A percentile compares a stretch with the other conserved stretches of the same genome.
Conservation (phyloP, 352 stramenopile species). For the Peronosclerospora sorghi region DNA sequence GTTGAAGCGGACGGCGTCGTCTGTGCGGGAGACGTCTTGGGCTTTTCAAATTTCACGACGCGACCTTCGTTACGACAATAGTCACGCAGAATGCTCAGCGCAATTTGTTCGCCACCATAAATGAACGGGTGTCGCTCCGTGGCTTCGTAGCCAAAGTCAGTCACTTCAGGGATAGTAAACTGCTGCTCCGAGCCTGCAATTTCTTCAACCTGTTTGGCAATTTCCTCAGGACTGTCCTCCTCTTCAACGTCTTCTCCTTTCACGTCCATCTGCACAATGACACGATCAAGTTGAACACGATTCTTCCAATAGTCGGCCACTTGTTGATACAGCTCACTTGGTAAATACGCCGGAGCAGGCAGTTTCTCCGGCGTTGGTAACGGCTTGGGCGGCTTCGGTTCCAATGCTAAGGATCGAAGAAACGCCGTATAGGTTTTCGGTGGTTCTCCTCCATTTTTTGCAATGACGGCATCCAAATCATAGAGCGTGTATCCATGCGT, state of each 20-base stretch:
- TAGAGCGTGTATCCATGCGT: conserved; percentile 57
- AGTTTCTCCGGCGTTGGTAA: conserved; percentile 35
- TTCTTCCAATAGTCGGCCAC: conserved; percentile 41
- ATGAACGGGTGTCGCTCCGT: conserved; percentile 53
- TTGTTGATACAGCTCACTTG: conserved; percentile 46
- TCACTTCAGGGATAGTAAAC: conserved; percentile 51
- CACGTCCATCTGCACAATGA: neutral
- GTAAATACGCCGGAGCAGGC: conserved; percentile 19
- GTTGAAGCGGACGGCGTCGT: conserved; percentile 82
- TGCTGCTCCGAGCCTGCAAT: conserved; percentile 42
- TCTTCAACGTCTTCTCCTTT: conserved; percentile 6
- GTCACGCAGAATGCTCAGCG: conserved; percentile 42
- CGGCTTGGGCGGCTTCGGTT: conserved; percentile 32
- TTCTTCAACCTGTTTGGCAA: conserved; percentile 16
- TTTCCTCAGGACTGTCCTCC: conserved; percentile 6
- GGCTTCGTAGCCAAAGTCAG: conserved; percentile 48
- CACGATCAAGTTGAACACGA: neutral
- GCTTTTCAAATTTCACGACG: conserved; percentile 93
- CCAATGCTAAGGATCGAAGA: conserved; percentile 32
- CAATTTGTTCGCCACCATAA: conserved; percentile 54
- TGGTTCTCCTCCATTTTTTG: conserved; percentile 31
- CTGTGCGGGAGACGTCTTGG: conserved; percentile 90
- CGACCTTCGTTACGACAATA: conserved; percentile 69
- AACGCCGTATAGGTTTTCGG: conserved; percentile 73
- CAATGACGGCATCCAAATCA: conserved; percentile 48